Percentiles rank a stretch among this genome's conserved stretches.
Conservation (phyloP, 2,329 filamentous ascomycete genomes). For the Aspergillus sp. region DNA sequence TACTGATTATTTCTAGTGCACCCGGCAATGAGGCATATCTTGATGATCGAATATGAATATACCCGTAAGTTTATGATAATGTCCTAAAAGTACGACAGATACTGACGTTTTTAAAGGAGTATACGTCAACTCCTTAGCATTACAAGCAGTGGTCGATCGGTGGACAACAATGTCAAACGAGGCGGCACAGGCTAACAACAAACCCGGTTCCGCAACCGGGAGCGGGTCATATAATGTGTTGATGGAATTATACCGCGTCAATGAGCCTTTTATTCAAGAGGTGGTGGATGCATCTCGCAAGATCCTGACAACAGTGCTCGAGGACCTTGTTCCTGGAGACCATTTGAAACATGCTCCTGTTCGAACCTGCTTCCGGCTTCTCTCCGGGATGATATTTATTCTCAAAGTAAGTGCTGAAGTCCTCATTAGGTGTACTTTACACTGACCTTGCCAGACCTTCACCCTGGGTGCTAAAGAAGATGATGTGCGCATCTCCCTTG, state of each 20-base stretch:
- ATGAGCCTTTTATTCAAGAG: conserved; percentile 62
- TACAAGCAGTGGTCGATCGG: conserved; percentile 92
- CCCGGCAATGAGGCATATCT: conserved; percentile 66
- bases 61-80: conserved; percentile 60
- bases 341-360: conserved; percentile 63
- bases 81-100: neutral
- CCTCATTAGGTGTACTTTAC: neutral
- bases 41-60: conserved; percentile 94
- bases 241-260: conserved; percentile 54
- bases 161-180: conserved; percentile 69
- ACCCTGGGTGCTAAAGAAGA: conserved; percentile 63
- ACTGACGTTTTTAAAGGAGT: conserved; percentile 43
- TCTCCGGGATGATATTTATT: conserved; percentile 64
- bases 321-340: conserved; percentile 58
- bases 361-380: conserved; percentile 63
- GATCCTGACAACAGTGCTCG: conserved; percentile 59
- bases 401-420: conserved; percentile 50
- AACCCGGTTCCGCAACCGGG: conserved; percentile 28
- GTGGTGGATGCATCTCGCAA: conserved; percentile 62
- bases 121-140: conserved; percentile 88
- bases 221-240: conserved; percentile 39
- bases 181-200: conserved; percentile 31
- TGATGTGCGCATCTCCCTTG: conserved; percentile 59
- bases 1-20: conserved; percentile 46
- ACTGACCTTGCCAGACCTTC: conserved; percentile 49